Base-by-base conservation (phyloP, 1,284 basidiomycete genomes). In the Stygiomarasmius scandens region DNA sequence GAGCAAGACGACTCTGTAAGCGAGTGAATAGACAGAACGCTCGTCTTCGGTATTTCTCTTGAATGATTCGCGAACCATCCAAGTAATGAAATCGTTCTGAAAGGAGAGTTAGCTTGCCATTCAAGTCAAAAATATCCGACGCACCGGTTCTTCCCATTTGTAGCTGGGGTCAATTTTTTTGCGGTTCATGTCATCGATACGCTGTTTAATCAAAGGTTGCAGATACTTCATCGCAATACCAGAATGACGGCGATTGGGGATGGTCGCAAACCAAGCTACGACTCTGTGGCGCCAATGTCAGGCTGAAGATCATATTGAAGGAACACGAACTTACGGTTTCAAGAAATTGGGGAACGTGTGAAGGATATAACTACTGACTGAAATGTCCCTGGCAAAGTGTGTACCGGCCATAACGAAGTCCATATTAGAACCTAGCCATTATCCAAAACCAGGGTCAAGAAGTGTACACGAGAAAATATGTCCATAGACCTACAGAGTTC, bases 11-110 rank as follows among this genome's bases (percentile, higher is more conserved):
- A 58, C 49, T n/a, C 60, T 58, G 43, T 62, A 64, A 6, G 59
- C 54, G 12, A 63, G 53, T 2, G 51, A 29, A 20, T 60, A 48
- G 14, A 58, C 61, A 1, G 63, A 64, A 9, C 54, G 58, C 24
- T 62, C 60, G 32, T 55, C 49, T 38, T 57, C 54, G 9, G 58
- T 60, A 25, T 49, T 44, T 23, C 63, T 52, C 27, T 61, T 64
- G 60, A 64, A 61, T 1, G 63, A 63, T 48, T 64, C 63, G 25
- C 58, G 57, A 22, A 63, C 54, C 61, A 64, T 61, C 60, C 61
- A 64, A 11, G 63, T 64, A 34, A 60, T 52, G 24, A 60, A 54
- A 32, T 62, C 61, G 34, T 62, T 56, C 61, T 62, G 34, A 29
- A 24, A n/a, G n/a, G n/a, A n/a, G n/a, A n/a, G n/a, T n/a, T n/a